Evolutionary conservation across 257 asterid species (phyloP), one percentile per base, ranked within the genome.

Genomic region (Hygrophila difformis): DNA sequence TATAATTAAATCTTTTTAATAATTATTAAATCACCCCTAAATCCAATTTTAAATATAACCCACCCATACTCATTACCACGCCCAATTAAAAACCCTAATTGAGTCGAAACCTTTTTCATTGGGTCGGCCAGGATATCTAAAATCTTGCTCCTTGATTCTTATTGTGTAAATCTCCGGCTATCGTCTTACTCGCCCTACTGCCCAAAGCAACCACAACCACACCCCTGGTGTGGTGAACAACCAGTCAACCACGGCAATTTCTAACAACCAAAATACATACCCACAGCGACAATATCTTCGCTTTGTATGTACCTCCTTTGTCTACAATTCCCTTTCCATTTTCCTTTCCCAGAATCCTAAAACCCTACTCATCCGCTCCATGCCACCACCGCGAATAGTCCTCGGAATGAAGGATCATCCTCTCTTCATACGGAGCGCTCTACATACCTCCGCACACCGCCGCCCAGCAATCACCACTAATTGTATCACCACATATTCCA

Each of bases 371-470:
- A n/a, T n/a, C 58, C 67, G 51, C 40, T 26, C 49, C 11, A 50
- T 52, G 14, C 75, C 41, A 16, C 56, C 44, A 18, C 44, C 51
- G 55, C 57, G 57, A 47, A n/a, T 61, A 14, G 29, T 23, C 40
- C 39, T 66, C 61, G 53, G 49, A 40, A 74, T 86, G 94, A 78
- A 72, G 66, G 85, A 78, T 59, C 62, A 71, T 65, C 78, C 69
- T 64, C 73, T 43, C 64, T 36, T 52, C 82, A 4, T 12, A 57
- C 65, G 81, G 81, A 57, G 69, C 66, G 49, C 70, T 67, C 38
- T 82, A 77, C 59, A 73, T 79, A 1, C 94, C 94, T 65, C 94
- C 94, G 7, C 88, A 82, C 66, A 76, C 43, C 88, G 96, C 53
- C 74, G 74, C 37, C 47, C 86, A 2, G 67, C 51, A 41, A 57